Conservation (phyloP, 768 basidiomycete species). For the Boletus patriciae region DNA sequence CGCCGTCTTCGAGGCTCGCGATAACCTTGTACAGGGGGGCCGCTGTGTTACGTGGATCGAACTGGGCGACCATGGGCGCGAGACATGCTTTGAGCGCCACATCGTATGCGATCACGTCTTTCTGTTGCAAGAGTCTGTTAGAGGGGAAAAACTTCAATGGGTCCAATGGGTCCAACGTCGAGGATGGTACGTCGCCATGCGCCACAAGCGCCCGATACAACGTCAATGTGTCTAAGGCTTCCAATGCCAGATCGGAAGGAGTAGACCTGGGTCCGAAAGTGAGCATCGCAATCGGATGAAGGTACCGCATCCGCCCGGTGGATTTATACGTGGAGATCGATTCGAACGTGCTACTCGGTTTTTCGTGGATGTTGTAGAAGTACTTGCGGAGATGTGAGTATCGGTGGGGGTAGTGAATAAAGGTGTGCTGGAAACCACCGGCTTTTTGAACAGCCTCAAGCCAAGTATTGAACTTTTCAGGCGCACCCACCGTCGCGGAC, state of each 20-base stretch:
- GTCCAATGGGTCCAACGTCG: slow-evolving; percentile 32
- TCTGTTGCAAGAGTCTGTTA: slow-evolving; percentile 49
- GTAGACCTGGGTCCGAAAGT: slow-evolving; percentile 50
- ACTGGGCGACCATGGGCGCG: slow-evolving; percentile 35
- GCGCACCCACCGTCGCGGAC: slow-evolving; percentile 68
- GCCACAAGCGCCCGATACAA: slow-evolving; percentile 48
- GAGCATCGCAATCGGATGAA: slow-evolving; percentile 66
- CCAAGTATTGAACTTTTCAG: slow-evolving; percentile 66
- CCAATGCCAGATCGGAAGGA: slow-evolving; percentile 64
- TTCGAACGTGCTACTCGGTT: slow-evolving; percentile 29
- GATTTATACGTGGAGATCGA: slow-evolving; percentile 38
- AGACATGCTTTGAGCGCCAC: slow-evolving; percentile 47
- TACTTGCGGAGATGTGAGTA: slow-evolving; percentile 76
- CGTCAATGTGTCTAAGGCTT: slow-evolving; percentile 54
- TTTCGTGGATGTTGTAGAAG: slow-evolving; percentile 43
- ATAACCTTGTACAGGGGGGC: slow-evolving; percentile 43
- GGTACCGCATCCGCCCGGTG: slow-evolving; percentile 46
- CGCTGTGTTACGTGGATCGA: slow-evolving; percentile 34
- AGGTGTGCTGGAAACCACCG: slow-evolving; percentile 57
- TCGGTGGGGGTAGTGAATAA: slow-evolving; percentile 64
- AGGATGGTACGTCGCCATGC: slow-evolving; percentile 24
- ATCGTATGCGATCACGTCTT: slow-evolving; percentile 63
- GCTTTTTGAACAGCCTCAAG: slow-evolving; percentile 58
- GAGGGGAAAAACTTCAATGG: slow-evolving; percentile 48
- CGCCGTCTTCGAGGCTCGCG: slow-evolving; percentile 39